phyloP scores from a whole-genome alignment of 768 basidiomycete species.

The Lactifluus echinatus region DNA sequence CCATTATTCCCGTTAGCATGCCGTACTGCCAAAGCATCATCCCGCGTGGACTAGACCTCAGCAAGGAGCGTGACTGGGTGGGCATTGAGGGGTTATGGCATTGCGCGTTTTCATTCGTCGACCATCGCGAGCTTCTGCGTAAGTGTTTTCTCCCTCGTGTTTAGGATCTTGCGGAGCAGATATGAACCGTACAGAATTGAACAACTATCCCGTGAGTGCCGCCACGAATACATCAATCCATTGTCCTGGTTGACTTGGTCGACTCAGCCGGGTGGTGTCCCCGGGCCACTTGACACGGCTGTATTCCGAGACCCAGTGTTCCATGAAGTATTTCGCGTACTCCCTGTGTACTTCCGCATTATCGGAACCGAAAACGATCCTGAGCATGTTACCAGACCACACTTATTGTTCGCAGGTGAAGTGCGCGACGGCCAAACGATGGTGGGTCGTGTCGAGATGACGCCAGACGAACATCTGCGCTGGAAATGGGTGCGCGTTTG shows the following conservation, averaged over 20 bases:
- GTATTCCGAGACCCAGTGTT: slow-evolving; percentile 46
- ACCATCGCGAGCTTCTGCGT: slow-evolving; percentile 60
- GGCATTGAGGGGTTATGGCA: slow-evolving; percentile 53
- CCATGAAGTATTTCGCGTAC: slow-evolving; percentile 42
- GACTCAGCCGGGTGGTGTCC: slow-evolving; percentile 25
- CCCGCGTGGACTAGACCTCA: slow-evolving; percentile 31
- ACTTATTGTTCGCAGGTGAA: slow-evolving; percentile 45
- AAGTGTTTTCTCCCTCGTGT: slow-evolving; percentile 25
- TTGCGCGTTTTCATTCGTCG: slow-evolving; percentile 58
- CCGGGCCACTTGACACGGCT: slow-evolving; percentile 32
- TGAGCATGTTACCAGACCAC: slow-evolving; percentile 41
- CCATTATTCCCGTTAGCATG: slow-evolving; percentile 41
- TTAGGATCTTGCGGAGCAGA: neutral
- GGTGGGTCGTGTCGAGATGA: slow-evolving; percentile 46
- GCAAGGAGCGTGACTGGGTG: slow-evolving; percentile 44
- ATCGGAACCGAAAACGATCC: slow-evolving; percentile 36
- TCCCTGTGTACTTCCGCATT: slow-evolving; percentile 41
- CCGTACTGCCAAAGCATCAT: slow-evolving; percentile 46
- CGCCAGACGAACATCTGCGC: slow-evolving; percentile 46
- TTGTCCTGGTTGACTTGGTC: neutral
- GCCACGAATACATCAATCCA: neutral
- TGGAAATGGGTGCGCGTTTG: slow-evolving; percentile 56
- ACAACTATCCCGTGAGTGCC: slow-evolving; percentile 29
- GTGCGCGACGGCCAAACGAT: slow-evolving; percentile 41
- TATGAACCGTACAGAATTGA: slow-evolving; percentile 36